Base-by-base conservation (phyloP, 441 rosid species). In the Raphanus hybrid region DNA sequence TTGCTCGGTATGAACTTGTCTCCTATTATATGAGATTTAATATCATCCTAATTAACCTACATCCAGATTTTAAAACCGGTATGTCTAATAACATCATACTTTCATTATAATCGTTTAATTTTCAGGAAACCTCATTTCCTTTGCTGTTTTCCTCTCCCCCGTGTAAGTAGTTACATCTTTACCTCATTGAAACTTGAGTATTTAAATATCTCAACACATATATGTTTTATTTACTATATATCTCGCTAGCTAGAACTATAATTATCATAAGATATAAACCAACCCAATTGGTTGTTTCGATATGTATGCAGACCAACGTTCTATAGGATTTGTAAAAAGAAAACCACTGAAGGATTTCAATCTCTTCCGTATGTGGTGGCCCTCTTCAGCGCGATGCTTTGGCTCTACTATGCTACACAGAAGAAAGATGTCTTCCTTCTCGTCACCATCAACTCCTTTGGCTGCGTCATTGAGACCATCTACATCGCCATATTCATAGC, bases 341-440 rank as follows among this genome's bases (percentile, higher is more conserved):
- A 86, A 76, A 86, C 90, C 1, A 88, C 88, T 2, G 90, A 88
- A 72, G 88, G 86, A 26, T 88, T 86, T 45, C 81, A 84, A 3
- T 84, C 86, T 59, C 54, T 88, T 27, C 92, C 90, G 0, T 88
- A 86, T 23, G 78, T 82, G 72, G 85, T 75, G 29, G 78, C 84
- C 0, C 86, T 85, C 57, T 81, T 86, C 76, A 86, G 90, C 70
- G 82, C 90, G 12, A 80, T 80, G 85, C 81, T 84, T 61, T 88
- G 92, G 92, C 75, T 86, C 2, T 88, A 85, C 70, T 88, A 88
- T 34, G 90, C 86, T 11, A 75, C 71, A 10, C 75, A 74, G 70
- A 82, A 86, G 66, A 12, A 81, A 23, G 78, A 82, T 34, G 84
- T 78, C 20, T 85, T 75, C 71, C 92, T 86, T 76, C 90, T 88